These are phyloP conservation scores for Lolium perenne DNA, from an alignment of 176 grass and related monocot genomes.

Conservation along the genomic window DNA sequence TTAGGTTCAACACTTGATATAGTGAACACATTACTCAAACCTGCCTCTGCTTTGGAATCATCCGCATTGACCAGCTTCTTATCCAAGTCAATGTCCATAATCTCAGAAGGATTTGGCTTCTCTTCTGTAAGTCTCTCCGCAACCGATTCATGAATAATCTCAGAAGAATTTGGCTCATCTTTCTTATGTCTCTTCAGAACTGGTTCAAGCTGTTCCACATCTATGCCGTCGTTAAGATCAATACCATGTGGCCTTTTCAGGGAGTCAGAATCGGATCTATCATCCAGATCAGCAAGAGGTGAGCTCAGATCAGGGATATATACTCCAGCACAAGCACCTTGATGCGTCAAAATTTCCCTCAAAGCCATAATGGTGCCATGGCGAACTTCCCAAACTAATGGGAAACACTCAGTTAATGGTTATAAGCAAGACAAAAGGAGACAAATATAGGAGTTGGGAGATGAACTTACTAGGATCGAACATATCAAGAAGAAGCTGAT, in stretches of 20 bases:
- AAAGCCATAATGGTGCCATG: constrained; percentile 97
- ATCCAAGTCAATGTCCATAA: constrained; percentile 34
- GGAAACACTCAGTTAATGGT: constrained; percentile 40
- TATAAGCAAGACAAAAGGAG: constrained; percentile 36
- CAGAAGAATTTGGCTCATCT: constrained; percentile 40
- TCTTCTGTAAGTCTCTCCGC: constrained; percentile 64
- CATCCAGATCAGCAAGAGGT: constrained; percentile 63
- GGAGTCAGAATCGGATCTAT: constrained; percentile 55
- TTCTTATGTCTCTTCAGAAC: constrained; percentile 74
- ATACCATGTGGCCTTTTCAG: constrained; percentile 63
- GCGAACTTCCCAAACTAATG: constrained; percentile 96
- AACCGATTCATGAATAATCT: constrained; percentile 53
- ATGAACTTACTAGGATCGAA: constrained; percentile 83
- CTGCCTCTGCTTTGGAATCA: constrained; percentile 49
- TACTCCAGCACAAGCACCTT: constrained; percentile 94
- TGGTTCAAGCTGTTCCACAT: constrained; percentile 55
- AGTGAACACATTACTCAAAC: constrained; percentile 36
- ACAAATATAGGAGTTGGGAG: constrained; percentile 8
- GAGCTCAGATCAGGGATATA: constrained; percentile 74
- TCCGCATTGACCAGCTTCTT: constrained; percentile 51
- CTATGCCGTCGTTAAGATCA: constrained; percentile 79
- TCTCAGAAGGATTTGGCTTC: constrained; percentile 38
- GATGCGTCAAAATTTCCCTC: constrained; percentile 98
- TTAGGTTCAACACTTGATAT: constrained; percentile 47
- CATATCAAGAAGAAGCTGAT: constrained; percentile 99